phyloP scores from a whole-genome alignment of 306 rosid genomes.

The Hippophae tibetana region DNA sequence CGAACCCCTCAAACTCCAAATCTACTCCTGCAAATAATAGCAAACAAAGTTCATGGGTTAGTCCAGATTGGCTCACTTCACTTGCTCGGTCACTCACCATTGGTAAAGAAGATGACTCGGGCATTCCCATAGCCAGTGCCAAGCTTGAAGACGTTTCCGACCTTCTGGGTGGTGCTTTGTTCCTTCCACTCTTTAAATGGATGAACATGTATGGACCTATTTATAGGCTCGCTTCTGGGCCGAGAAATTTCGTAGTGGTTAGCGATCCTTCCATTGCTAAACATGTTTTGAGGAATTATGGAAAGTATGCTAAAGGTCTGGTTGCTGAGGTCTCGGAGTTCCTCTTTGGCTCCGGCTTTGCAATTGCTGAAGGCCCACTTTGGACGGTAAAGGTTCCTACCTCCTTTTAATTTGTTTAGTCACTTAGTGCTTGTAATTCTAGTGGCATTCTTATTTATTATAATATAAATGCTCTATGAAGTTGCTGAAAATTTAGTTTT shows the following conservation, averaged over 20 bases:
- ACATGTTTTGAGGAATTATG: constrained; percentile 79
- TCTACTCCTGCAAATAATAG: constrained; percentile 8
- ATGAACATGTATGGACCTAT: constrained; percentile 79
- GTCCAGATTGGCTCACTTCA: constrained; percentile 94
- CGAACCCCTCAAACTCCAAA: constrained; percentile 20
- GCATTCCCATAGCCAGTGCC: constrained; percentile 67
- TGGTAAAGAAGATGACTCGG: constrained; percentile 49
- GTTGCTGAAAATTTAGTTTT: not conserved
- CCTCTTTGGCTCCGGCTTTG: constrained; percentile 78
- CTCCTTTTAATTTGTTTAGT: constrained; percentile 3
- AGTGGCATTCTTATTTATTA: not conserved
- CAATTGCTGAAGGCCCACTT: constrained; percentile 90
- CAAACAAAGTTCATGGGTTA: constrained; percentile 65
- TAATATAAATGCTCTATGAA: not conserved
- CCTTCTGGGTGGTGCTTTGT: constrained; percentile 87
- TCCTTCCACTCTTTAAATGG: constrained; percentile 81
- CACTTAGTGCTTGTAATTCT: not conserved
- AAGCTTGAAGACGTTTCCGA: constrained; percentile 89
- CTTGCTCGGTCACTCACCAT: constrained; percentile 43
- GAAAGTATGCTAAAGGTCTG: constrained; percentile 62
- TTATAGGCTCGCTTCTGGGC: constrained; percentile 83
- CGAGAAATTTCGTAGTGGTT: constrained; percentile 79
- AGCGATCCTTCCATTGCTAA: constrained; percentile 91
- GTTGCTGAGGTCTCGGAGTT: constrained; percentile 89
- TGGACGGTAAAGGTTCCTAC: constrained; percentile 63